Percentiles rank a stretch among this genome's conserved stretches.
These are phyloP conservation scores for Skeletonema marinoi DNA, from an alignment of 108 stramenopile genomes.

Conservation along the genomic window DNA sequence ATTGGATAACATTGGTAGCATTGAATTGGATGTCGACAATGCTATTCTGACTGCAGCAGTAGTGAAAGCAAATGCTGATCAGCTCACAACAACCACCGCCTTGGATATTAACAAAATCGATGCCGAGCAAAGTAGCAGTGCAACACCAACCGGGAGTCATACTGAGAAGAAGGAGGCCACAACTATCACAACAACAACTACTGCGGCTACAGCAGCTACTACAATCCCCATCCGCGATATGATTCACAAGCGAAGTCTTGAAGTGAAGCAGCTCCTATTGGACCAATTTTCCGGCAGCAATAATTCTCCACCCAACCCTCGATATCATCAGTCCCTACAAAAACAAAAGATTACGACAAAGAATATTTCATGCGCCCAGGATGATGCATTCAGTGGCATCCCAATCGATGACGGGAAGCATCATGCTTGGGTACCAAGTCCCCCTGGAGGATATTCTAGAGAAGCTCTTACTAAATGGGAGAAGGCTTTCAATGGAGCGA, in stretches of 20 bases:
- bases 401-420: slow-evolving; percentile 18
- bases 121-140: no score
- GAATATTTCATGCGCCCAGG: slow-evolving; percentile 8
- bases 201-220: background rate
- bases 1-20: no score
- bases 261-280: slow-evolving; percentile 4
- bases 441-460: slow-evolving; percentile 10
- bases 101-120: no score
- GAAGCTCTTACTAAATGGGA: slow-evolving; percentile 22
- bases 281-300: background rate
- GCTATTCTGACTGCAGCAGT: no score
- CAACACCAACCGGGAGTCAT: no score
- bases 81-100: no score
- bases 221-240: slow-evolving; percentile 3
- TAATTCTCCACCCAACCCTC: slow-evolving; percentile 1
- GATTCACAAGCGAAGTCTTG: background rate
- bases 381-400: slow-evolving; percentile 29
- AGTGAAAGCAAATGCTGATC: no score
- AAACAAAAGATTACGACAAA: background rate
- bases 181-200: background rate
- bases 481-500: slow-evolving; percentile 2
- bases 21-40: no score
- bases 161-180: background rate
- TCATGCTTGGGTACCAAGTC: slow-evolving; percentile 5
- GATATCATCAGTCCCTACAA: background rate